phyloP scores from a whole-genome alignment of 208 protist genomes.

The Acanthamoeba sp. region DNA sequence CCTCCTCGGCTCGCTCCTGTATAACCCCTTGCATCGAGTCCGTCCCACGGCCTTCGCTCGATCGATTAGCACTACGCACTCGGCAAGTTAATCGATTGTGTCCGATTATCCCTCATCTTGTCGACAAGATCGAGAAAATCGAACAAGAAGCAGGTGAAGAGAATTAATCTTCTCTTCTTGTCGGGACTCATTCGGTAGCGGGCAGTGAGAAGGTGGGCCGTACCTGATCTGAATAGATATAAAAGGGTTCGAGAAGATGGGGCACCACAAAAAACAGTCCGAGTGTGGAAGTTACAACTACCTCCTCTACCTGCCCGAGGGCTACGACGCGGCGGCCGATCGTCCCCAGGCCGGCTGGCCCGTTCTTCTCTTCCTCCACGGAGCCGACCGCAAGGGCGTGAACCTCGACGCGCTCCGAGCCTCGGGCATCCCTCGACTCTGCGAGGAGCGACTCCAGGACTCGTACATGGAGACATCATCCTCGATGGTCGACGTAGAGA shows the following conservation, averaged over 20 bases:
- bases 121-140: too few species aligned
- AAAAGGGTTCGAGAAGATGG: slow-evolving; percentile 1
- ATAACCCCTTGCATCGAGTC: too few species aligned
- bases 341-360: neutral
- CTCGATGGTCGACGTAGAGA: neutral
- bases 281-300: slow-evolving; percentile 60
- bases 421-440: neutral
- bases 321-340: neutral
- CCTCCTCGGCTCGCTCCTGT: too few species aligned
- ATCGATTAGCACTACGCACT: too few species aligned
- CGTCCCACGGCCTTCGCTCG: too few species aligned
- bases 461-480: neutral
- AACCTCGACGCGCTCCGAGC: neutral
- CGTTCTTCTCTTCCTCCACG: slow-evolving; percentile 9
- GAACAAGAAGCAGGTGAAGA: too few species aligned
- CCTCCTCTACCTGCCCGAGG: slow-evolving; percentile 35
- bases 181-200: neutral
- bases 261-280: slow-evolving; percentile 35
- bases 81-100: too few species aligned
- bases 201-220: too few species aligned
- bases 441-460: neutral
- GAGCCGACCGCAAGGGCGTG: slow-evolving; percentile 39
- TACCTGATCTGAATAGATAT: too few species aligned
- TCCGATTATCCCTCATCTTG: too few species aligned
- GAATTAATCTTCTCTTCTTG: neutral